Base-by-base conservation (phyloP, 306 rosid species). In the Purshia tridentata region DNA sequence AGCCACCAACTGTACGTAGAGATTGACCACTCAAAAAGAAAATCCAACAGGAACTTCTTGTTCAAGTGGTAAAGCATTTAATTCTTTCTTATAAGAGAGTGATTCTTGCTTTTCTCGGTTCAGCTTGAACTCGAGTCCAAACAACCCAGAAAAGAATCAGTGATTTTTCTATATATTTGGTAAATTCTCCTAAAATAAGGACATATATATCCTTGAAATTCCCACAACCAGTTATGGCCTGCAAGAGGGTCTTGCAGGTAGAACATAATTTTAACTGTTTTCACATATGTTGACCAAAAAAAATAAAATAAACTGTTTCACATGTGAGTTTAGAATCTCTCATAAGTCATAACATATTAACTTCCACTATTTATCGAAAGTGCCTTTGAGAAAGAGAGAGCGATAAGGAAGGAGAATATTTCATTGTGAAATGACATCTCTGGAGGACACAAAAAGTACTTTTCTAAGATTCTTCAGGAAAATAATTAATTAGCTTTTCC, bases 301-400 rank as follows among this genome's bases (percentile, higher is more conserved):
- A n/a, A n/a, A n/a, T n/a, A n/a, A n/a, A n/a, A n/a, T n/a, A n/a
- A 15, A 67, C 65, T 80, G 47, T 58, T 18, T 75, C 63, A 55
- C 69, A 65, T 56, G 52, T 70, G 22, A 52, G 42, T 67, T 61
- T 59, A 78, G 93, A 67, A 78, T 69, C 83, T 82, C 78, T 80
- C 47, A 70, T 83, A 58, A 15, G n/a, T n/a, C 85, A 65, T 70
- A 91, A n/a, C n/a, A n/a, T n/a, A n/a, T n/a, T n/a, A n/a, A n/a
- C n/a, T n/a, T n/a, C n/a, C 90, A 76, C 83, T 83, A 62, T 37
- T 85, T 74, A 71, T 39, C 73, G 59, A 60, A 78, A 73, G 88
- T 47, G 80, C 52, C 4, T 53, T 67, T 42, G 37, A 55, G 67
- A 45, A 19, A 44, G 56, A n/a, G 15, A 69, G 67, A 61, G 18